Conservation (phyloP, 768 basidiomycete species). For the Kwoniella shandongensis region DNA sequence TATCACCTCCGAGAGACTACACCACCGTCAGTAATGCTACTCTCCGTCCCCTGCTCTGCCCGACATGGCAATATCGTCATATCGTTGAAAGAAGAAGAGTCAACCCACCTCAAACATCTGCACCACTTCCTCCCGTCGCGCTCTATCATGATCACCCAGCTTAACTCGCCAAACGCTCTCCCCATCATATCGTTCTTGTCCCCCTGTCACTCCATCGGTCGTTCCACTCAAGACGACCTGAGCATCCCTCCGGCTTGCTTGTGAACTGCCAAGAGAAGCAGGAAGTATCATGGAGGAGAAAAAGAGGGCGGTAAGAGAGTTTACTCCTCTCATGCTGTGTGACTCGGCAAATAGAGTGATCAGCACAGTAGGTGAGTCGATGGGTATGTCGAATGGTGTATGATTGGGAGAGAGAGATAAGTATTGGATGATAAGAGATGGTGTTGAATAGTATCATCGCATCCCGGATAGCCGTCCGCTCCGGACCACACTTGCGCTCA, state of each 20-base stretch:
- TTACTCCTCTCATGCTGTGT: too few relatives aligned
- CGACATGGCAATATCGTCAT: not conserved
- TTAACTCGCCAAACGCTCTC: slow-evolving; percentile 35
- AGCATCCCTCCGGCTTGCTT: too few relatives aligned
- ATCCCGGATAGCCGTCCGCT: too few relatives aligned
- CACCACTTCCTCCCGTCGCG: slow-evolving; percentile 9
- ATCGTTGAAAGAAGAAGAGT: not conserved
- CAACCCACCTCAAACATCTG: slow-evolving; percentile 31
- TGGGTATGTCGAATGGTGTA: too few relatives aligned
- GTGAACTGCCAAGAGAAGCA: not conserved
- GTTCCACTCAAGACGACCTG: not conserved
- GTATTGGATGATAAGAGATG: too few relatives aligned
- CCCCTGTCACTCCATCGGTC: not conserved
- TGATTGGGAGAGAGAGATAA: too few relatives aligned
- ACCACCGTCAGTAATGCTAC: not conserved
- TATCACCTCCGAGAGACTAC: slow-evolving; percentile 44
- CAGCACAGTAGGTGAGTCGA: too few relatives aligned
- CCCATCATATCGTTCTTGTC: slow-evolving; percentile 20
- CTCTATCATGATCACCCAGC: slow-evolving; percentile 4
- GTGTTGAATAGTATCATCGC: too few relatives aligned
- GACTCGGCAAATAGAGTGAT: too few relatives aligned
- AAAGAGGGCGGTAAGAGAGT: not conserved
- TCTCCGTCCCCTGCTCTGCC: too few relatives aligned
- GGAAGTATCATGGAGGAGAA: not conserved
- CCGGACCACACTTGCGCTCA: too few relatives aligned